Base-by-base conservation (phyloP, 2,329 filamentous ascomycete species). In the Penicillium janthinellum region DNA sequence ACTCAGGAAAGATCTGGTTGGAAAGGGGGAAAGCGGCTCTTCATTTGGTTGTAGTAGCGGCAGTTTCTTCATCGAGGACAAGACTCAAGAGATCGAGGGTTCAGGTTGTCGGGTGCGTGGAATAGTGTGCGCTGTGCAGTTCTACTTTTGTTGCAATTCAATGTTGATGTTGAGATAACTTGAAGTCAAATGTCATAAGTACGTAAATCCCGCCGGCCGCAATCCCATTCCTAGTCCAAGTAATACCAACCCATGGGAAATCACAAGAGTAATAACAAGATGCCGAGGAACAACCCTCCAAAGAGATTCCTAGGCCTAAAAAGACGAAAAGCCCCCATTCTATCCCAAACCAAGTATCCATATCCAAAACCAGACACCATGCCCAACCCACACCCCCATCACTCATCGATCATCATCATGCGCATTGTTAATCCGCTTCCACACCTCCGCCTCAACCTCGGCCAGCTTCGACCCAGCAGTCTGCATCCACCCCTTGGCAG, bases 401-500 rank as follows among this genome's bases (percentile, higher is more conserved):
- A 25, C 57, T 28, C 57, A 61, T 39, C 60, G 55, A 58, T 64
- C 62, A 61, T 70, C 61, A 59, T 70, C 69, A 70, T 75, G 73
- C 15, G 67, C 71, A 60, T 72, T 68, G 69, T 80, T 80, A 54
- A 82, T 77, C 61, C 73, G 72, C 71, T 71, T 79, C 81, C 81
- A 83, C 48, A 80, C 76, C 70, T 77, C 77, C 56, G 77, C 76
- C 68, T 82, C 80, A 47, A 78, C 75, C 69, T 81, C 75, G 8
- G 72, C 76, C 57, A 80, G 63, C 58, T 78, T 78, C 51, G 65
- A 69, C 4, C 78, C 79, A 20, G 76, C 78, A 51, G 61, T 71
- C 41, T 68, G 70, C 58, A 77, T 70, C 78, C 79, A 82, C 7
- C 73, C 72, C 66, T 76, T 81, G 1, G 79, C 77, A 4, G 71